These are phyloP conservation scores for Lentinula edodes DNA, from an alignment of 768 basidiomycete species.

Conservation along the genomic window DNA sequence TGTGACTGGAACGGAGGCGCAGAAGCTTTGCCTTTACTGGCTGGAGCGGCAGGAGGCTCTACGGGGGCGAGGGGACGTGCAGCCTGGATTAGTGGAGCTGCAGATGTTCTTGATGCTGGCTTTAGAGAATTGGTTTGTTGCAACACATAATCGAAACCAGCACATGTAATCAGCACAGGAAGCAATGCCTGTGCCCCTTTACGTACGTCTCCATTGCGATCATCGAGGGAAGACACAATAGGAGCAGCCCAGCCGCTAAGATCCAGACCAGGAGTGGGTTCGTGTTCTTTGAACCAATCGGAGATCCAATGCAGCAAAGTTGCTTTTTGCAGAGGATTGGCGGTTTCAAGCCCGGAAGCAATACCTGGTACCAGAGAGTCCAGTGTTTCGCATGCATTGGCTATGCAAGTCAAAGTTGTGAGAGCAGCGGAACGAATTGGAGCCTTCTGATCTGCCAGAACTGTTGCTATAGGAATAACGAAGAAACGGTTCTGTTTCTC, in stretches of 20 bases:
- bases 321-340: constrained; percentile 84
- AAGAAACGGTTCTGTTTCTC: constrained; percentile 84
- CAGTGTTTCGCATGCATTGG: constrained; percentile 75
- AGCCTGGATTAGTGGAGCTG: constrained; percentile 84
- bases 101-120: constrained; percentile 81
- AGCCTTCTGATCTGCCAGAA: constrained; percentile 90
- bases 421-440: constrained; percentile 75
- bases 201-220: constrained; percentile 85
- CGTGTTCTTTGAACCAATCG: constrained; percentile 71
- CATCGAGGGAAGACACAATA: constrained; percentile 78
- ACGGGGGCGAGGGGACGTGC: constrained; percentile 45
- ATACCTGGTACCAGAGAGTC: constrained; percentile 80
- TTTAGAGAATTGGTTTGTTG: constrained; percentile 84
- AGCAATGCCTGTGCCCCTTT: constrained; percentile 85
- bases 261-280: constrained; percentile 53
- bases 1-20: constrained; percentile 32
- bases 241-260: constrained; percentile 61
- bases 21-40: constrained; percentile 22
- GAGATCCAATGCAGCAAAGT: constrained; percentile 75
- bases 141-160: constrained; percentile 82
- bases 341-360: constrained; percentile 72
- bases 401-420: constrained; percentile 77
- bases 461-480: constrained; percentile 69
- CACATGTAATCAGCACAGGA: constrained; percentile 64
- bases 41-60: constrained; percentile 9